Percentiles rank a stretch among this genome's conserved stretches.
Evolutionary conservation across 805 yeast genomes (phyloP).

Genomic region (Zygosaccharomyces lentus): DNA sequence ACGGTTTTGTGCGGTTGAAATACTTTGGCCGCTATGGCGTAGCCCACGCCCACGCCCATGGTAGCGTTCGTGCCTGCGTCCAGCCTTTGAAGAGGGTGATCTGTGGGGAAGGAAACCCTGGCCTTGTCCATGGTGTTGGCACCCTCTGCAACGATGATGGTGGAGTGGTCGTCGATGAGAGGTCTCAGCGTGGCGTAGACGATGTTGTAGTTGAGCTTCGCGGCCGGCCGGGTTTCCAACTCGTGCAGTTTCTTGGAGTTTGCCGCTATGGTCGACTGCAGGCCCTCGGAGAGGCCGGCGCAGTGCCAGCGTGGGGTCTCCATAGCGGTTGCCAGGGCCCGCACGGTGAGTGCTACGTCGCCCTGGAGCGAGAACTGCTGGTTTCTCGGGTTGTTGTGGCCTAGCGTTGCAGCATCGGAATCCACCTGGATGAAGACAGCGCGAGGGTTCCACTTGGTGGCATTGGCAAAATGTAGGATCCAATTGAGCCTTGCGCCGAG

Average conservation of each 20-base stretch:
- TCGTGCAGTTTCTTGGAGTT: constrained; percentile 25
- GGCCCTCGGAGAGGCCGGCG: constrained; percentile 10
- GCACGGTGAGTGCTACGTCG: constrained; percentile 44
- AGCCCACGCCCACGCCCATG: constrained; percentile 72
- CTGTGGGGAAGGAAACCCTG: constrained; percentile 54
- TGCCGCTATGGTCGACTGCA: constrained; percentile 14
- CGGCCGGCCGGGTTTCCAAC: constrained; percentile 31
- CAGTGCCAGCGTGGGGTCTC: constrained; percentile 8
- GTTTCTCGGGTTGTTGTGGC: constrained; percentile 39
- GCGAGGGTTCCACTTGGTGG: constrained; percentile 45
- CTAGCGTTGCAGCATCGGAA: constrained; percentile 48
- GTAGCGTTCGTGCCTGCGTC: constrained; percentile 78
- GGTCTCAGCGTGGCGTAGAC: constrained; percentile 49
- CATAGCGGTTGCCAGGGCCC: constrained; percentile 34
- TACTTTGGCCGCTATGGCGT: constrained; percentile 58
- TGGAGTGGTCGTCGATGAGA: constrained; percentile 34
- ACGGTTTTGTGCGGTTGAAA: constrained; percentile 43
- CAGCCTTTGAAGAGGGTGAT: constrained; percentile 48
- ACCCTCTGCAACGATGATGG: constrained; percentile 59
- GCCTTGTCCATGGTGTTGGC: constrained; percentile 76
- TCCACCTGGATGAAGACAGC: constrained; percentile 58
- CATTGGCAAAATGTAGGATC: constrained; percentile 64
- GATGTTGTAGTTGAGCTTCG: constrained; percentile 45
- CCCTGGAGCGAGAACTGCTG: constrained; percentile 49
- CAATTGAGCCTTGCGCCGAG: constrained; percentile 69